Evolutionary conservation across 1,139 yeast genomes (phyloP), one percentile per base, ranked within the genome.

Genomic region (Geotrichum aggregatum): DNA sequence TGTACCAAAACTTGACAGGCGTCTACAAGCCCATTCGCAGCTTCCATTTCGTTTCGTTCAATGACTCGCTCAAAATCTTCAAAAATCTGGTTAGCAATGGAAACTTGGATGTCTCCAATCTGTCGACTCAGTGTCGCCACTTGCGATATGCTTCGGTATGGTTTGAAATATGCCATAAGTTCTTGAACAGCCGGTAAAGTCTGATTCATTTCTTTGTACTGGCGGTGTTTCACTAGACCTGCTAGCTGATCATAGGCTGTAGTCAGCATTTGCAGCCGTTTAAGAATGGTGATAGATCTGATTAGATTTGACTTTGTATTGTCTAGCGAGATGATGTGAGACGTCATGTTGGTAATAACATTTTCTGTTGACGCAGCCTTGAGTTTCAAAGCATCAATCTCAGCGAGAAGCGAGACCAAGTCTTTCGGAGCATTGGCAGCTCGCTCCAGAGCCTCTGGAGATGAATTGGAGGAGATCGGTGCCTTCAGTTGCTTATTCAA

Each of bases 211-310:
- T 85, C 87, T 21, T 76, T 71, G 67, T 88, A 92, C 51, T 82
- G 75, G 47, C 77, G 72, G 22, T 68, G 69, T 3, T 68, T 65
- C 1, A 83, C 71, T 49, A 79, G 71, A 4, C 69, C 65, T 26
- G 77, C 76, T 50, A 92, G 75, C 54, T 81, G 82, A 47, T 82
- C 82, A 65, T 84, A 85, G 13, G 96, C 94, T 33, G 82, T 82
- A 2, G 87, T 76, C 51, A 92, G 74, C 86, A 91, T 91, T 64
- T 89, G 96, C 35, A 94, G 75, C 56, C 96, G 76, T 63, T 92
- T 87, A 57, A 92, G 75, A 34, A 91, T 81, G 1, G 95, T 88
- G 86, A 92, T 87, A 13, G 94, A 81, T 34, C 80, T 74, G 2
- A 88, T 91, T 50, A 92, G 72, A 65, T 92, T 92, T 65, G 80